Conservation (phyloP, 495 filamentous ascomycete species). For the Pyronema domesticum region DNA sequence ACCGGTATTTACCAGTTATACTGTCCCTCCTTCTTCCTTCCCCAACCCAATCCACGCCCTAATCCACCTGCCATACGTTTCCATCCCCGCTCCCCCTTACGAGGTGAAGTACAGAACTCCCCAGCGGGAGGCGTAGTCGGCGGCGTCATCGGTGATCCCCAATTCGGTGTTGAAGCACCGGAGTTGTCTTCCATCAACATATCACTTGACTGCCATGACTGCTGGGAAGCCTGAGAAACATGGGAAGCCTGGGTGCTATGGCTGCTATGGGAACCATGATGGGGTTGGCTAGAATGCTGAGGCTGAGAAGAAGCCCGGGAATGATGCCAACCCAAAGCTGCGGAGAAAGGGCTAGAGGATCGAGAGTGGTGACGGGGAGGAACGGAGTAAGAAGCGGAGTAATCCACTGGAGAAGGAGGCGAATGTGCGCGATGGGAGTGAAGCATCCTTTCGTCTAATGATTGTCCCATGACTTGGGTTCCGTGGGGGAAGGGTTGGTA, state of each 20-base stretch:
- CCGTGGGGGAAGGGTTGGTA: too few species aligned
- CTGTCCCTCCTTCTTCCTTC: constrained; percentile 15
- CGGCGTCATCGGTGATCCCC: constrained; percentile 66
- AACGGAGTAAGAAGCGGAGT: constrained; percentile 24
- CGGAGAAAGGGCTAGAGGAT: constrained; percentile 19
- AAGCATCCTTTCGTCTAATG: constrained; percentile 26
- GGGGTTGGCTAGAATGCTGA: constrained; percentile 8
- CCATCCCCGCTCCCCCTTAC: constrained; percentile 39
- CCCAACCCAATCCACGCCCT: constrained; percentile 19
- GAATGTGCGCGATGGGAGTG: constrained; percentile 20
- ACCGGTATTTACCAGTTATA: not conserved
- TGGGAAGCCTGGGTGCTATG: not conserved
- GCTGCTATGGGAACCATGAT: constrained; percentile 12
- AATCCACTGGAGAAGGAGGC: constrained; percentile 18
- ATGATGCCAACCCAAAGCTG: constrained; percentile 13
- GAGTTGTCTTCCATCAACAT: constrained; percentile 25
- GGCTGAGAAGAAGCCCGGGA: constrained; percentile 10
- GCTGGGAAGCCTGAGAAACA: not conserved
- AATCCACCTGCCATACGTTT: constrained; percentile 72
- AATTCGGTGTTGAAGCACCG: constrained; percentile 33
- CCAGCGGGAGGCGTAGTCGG: constrained; percentile 65
- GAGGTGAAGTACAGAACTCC: constrained; percentile 33
- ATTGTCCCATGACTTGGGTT: not conserved
- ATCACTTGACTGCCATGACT: constrained; percentile 34
- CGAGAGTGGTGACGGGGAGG: constrained; percentile 11